phyloP scores from a whole-genome alignment of 192 early-diverging fungal genomes.

The Coemansia sp. region DNA sequence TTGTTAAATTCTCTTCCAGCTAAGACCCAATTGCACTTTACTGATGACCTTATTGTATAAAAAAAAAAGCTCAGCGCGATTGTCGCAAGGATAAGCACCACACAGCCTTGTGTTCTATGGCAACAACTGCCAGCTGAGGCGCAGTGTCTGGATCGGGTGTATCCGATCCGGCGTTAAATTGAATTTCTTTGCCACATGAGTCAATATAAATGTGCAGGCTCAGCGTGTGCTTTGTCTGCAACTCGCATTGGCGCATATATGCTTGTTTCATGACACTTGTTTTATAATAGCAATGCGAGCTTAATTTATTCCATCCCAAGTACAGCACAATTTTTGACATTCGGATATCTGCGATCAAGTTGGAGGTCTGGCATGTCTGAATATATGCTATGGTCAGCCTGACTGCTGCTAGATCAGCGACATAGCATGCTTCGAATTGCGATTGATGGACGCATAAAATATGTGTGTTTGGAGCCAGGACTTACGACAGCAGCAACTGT shows the following conservation, averaged over 20 bases:
- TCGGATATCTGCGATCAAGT: background rate
- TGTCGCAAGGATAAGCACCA: background rate
- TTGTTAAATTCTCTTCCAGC: background rate
- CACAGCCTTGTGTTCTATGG: too few species aligned
- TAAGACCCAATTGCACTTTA: background rate
- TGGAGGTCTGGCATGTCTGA: background rate
- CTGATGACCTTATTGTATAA: background rate
- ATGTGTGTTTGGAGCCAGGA: background rate
- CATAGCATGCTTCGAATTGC: background rate
- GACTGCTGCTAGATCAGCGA: background rate
- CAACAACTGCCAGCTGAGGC: background rate
- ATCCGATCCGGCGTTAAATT: background rate
- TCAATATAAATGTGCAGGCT: background rate
- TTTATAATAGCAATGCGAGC: background rate
- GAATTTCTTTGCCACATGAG: background rate
- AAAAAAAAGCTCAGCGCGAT: background rate
- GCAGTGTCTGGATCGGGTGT: background rate
- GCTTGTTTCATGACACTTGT: background rate
- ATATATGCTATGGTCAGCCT: background rate
- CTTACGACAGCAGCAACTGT: background rate
- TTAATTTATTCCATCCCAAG: background rate
- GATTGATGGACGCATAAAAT: background rate
- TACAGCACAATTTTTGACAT: background rate
- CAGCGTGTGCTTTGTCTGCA: background rate
- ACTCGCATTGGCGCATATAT: background rate